Base-by-base conservation (phyloP, 305 asterid genomes). In the Fraxinus greggii region DNA sequence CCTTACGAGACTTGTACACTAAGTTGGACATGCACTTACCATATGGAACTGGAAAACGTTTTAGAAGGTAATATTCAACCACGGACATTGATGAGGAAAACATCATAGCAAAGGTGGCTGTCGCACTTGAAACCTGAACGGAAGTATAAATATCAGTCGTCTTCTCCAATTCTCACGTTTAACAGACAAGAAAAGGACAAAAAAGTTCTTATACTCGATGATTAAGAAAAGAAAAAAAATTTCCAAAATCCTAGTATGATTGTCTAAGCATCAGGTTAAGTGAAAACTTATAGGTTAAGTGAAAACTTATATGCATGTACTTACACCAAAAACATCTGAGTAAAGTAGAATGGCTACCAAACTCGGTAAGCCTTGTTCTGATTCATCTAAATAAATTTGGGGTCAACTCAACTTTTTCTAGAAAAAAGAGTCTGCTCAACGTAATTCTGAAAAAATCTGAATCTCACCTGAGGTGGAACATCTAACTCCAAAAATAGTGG, bases 21-120 rank as follows among this genome's bases (percentile, higher is more conserved):
- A 19, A 56, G 28, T 29, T 51, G 36, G 59, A 70, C 21, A 31
- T 23, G 82, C 8, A 85, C 92, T 87, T 85, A 94, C 99, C 99
- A 40, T 92, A 94, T 65, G 99, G 98, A 77, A 95, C 92, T 2
- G 99, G 99, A 67, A 95, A 95, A 75, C 99, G 98, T 65, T 92
- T 94, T 26, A 95, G 88, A 73, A 94, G 97, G 91, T 95, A 93
- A 80, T 95, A 95, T 86, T 95, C 98, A 21, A 95, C 94, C 70
- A 95, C 99, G 4, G 99, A 95, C 99, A 95, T 95, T 10, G 99
- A 95, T 2, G 99, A 93, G 72, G 99, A 95, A 91, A 95, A 95
- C 97, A 90, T 92, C 99, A 95, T 95, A 56, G 97, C 97, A 81
- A 91, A 95, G 81, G 99, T 94, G 74, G 99, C 98, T 0, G 99